Percentiles rank a stretch among this genome's conserved stretches.
Conservation (phyloP, 768 basidiomycete species). For the Rhodotorula graminis region DNA sequence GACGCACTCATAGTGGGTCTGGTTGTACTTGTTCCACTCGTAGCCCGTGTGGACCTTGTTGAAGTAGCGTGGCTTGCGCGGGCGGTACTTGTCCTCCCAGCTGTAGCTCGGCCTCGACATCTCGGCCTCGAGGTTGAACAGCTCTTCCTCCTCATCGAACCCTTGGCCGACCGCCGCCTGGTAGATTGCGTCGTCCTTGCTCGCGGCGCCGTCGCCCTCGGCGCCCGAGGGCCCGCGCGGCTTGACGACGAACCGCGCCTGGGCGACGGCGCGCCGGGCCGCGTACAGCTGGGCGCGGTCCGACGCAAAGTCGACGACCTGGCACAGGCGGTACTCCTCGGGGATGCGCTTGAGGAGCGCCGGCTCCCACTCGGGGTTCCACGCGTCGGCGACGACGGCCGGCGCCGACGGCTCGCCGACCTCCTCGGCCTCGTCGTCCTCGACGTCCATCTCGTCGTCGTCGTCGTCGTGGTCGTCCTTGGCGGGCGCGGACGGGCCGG, state of each 20-base stretch:
- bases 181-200: slow-evolving; percentile 46
- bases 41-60: slow-evolving; percentile 98
- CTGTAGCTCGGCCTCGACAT: slow-evolving; percentile 81
- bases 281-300: slow-evolving; percentile 67
- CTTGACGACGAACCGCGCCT: slow-evolving; percentile 82
- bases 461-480: slow-evolving; percentile 47
- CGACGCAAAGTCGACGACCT: slow-evolving; percentile 59
- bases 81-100: slow-evolving; percentile 98
- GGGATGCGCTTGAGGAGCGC: slow-evolving; percentile 43
- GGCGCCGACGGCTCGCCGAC: slow-evolving; percentile 60
- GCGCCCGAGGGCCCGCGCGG: slow-evolving; percentile 45
- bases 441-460: slow-evolving; percentile 49
- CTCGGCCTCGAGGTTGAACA: slow-evolving; percentile 83
- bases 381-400: slow-evolving; percentile 62
- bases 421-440: slow-evolving; percentile 59
- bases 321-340: slow-evolving; percentile 73
- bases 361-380: slow-evolving; percentile 29
- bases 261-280: slow-evolving; percentile 73
- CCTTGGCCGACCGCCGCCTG: slow-evolving; percentile 74
- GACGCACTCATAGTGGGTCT: slow-evolving; percentile 96
- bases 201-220: slow-evolving; percentile 36
- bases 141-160: slow-evolving; percentile 89
- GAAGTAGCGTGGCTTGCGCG: slow-evolving; percentile 95
- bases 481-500: slow-evolving; percentile 57
- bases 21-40: slow-evolving; percentile 99